Percentiles rank a stretch among this genome's conserved stretches.
Evolutionary conservation across 176 grass and related monocot species (phyloP).

Genomic region (Paspalum vaginatum): DNA sequence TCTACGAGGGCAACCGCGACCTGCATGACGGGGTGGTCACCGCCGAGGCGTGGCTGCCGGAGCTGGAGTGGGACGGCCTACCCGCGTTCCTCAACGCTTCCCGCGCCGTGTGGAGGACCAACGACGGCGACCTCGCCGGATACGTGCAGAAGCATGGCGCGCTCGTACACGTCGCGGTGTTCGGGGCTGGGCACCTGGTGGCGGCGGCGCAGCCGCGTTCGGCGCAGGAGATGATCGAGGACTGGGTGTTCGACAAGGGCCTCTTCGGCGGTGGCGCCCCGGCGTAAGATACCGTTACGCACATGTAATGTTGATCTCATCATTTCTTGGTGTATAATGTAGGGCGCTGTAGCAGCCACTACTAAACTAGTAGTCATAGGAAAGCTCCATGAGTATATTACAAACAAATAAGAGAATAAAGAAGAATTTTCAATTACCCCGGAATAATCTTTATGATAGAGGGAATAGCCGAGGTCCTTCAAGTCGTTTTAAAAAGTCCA

Average conservation of each 20-base stretch:
- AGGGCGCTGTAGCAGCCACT: too few relatives aligned
- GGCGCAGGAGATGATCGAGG: slow-evolving; percentile 11
- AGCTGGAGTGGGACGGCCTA: background rate
- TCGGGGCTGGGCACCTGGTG: background rate
- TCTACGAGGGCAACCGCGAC: slow-evolving; percentile 8
- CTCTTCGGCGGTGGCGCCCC: too few relatives aligned
- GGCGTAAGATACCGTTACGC: too few relatives aligned
- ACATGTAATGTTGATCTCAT: too few relatives aligned
- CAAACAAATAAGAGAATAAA: too few relatives aligned
- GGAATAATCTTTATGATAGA: too few relatives aligned
- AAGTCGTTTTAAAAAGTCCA: too few relatives aligned
- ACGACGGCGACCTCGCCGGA: background rate
- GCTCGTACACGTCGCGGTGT: background rate
- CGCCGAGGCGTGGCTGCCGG: background rate
- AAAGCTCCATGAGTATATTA: too few relatives aligned
- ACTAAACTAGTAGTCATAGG: too few relatives aligned
- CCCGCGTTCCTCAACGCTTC: background rate
- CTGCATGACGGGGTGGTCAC: background rate
- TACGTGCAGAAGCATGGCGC: background rate
- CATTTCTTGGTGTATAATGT: too few relatives aligned
- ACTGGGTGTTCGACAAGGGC: background rate
- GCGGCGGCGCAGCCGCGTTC: background rate
- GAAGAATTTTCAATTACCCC: too few relatives aligned
- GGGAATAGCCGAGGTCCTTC: too few relatives aligned
- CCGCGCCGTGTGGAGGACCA: background rate